phyloP scores from a whole-genome alignment of 345 rosid species.

The Viola odorata region DNA sequence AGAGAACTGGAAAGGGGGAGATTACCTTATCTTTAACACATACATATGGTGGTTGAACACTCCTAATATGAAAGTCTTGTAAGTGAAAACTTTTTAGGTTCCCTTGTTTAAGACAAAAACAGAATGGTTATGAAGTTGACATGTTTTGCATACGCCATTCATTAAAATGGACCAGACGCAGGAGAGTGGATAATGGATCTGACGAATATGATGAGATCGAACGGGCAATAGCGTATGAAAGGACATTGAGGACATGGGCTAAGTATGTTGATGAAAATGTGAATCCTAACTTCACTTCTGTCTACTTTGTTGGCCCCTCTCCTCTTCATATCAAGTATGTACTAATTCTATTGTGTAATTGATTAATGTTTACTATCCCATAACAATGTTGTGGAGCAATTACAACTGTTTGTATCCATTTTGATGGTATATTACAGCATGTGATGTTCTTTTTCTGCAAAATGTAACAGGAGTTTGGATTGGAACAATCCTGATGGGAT shows the following conservation, averaged over 20 bases:
- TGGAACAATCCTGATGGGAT: slow-evolving; percentile 12
- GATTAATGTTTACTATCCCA: not conserved
- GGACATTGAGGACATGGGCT: slow-evolving; percentile 26
- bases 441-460: not conserved
- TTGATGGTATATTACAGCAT: too few relatives aligned
- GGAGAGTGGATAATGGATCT: slow-evolving; percentile 10
- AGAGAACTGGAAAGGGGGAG: slow-evolving; percentile 16
- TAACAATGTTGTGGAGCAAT: not conserved
- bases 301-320: slow-evolving; percentile 23
- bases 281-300: slow-evolving; percentile 18
- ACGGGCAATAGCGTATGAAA: slow-evolving; percentile 23
- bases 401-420: too few relatives aligned
- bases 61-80: slow-evolving; percentile 17
- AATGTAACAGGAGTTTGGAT: slow-evolving; percentile 12
- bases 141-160: too few relatives aligned
- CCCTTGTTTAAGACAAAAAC: too few relatives aligned
- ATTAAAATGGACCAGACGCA: slow-evolving; percentile 7
- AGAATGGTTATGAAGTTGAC: too few relatives aligned
- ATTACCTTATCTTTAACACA: slow-evolving; percentile 20
- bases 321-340: slow-evolving; percentile 16
- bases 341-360: not conserved
- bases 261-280: slow-evolving; percentile 20
- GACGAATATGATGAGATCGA: slow-evolving; percentile 17
- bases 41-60: slow-evolving; percentile 25
- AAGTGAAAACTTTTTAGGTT: slow-evolving; percentile 1